phyloP scores from a whole-genome alignment of 2,329 filamentous ascomycete genomes.

The Fusarium caatingaense region DNA sequence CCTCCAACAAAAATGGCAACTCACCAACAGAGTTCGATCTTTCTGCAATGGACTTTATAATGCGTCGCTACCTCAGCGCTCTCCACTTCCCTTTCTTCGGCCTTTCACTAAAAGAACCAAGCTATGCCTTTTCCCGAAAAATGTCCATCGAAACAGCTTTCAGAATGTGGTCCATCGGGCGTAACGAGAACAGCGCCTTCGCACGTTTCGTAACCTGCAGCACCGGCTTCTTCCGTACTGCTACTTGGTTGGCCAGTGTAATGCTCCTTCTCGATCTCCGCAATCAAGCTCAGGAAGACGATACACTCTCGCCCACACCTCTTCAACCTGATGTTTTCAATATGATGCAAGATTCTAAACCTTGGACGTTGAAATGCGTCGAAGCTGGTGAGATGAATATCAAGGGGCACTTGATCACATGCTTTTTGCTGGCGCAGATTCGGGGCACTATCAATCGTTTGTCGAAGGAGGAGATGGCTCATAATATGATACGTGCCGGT shows the following conservation, averaged over 20 bases:
- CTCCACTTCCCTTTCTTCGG: constrained; percentile 66
- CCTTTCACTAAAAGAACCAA: constrained; percentile 53
- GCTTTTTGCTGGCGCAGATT: constrained; percentile 51
- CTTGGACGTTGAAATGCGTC: constrained; percentile 56
- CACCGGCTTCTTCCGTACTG: constrained; percentile 55
- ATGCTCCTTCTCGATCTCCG: constrained; percentile 56
- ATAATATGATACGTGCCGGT: constrained; percentile 52
- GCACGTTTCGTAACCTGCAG: constrained; percentile 53
- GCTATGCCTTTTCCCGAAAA: constrained; percentile 64
- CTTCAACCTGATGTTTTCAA: constrained; percentile 56
- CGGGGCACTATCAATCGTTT: constrained; percentile 54
- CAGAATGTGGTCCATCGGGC: constrained; percentile 58
- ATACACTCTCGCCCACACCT: constrained; percentile 49
- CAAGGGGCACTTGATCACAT: constrained; percentile 61
- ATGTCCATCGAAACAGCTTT: constrained; percentile 60
- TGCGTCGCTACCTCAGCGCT: constrained; percentile 65
- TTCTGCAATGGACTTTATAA: constrained; percentile 61
- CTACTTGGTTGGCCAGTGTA: constrained; percentile 51
- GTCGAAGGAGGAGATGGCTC: constrained; percentile 49
- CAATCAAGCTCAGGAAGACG: constrained; percentile 55
- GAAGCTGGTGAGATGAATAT: constrained; percentile 65
- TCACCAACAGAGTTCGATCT: constrained; percentile 54
- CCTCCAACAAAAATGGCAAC: constrained; percentile 27
- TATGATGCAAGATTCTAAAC: constrained; percentile 55
- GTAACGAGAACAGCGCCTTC: constrained; percentile 48